Evolutionary conservation across 257 asterid genomes (phyloP).

Genomic region (Jacaranda mimosifolia): DNA sequence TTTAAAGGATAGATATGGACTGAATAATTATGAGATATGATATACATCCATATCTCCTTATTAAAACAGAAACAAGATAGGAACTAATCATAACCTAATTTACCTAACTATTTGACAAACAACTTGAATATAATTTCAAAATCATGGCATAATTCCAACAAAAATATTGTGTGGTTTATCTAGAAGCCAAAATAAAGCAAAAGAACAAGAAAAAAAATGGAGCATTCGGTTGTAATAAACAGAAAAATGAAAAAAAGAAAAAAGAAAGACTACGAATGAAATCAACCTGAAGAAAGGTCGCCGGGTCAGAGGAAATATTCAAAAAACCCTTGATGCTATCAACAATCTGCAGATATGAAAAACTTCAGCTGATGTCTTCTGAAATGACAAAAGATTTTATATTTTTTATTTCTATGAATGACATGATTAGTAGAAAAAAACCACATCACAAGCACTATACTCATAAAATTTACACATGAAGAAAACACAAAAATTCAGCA

Average conservation of each 20-base stretch:
- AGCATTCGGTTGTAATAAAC: background rate
- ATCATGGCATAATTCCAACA: too few species aligned
- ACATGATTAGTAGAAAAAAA: slow-evolving; percentile 4
- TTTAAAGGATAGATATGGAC: too few species aligned
- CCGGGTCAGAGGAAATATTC: slow-evolving; percentile 74
- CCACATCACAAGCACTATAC: background rate
- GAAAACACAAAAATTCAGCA: slow-evolving; percentile 6
- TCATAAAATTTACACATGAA: slow-evolving; percentile 7
- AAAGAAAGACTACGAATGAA: slow-evolving; percentile 6
- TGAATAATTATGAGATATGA: too few species aligned
- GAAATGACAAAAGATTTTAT: background rate
- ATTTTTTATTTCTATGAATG: background rate
- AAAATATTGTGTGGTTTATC: too few species aligned
- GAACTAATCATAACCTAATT: too few species aligned
- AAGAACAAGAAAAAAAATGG: background rate
- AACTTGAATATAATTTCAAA: too few species aligned
- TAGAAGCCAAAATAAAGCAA: background rate
- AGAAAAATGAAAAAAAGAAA: background rate
- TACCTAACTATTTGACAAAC: too few species aligned
- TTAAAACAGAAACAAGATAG: too few species aligned
- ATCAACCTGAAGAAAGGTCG: slow-evolving; percentile 81
- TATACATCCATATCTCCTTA: too few species aligned
- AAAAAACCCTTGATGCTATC: slow-evolving; percentile 69
- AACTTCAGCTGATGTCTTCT: slow-evolving; percentile 17
- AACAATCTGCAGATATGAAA: slow-evolving; percentile 62